A percentile compares a stretch with the other conserved stretches of the same genome.
phyloP scores from a whole-genome alignment of 176 grass and related monocot genomes.

The Lolium multiflorum region DNA sequence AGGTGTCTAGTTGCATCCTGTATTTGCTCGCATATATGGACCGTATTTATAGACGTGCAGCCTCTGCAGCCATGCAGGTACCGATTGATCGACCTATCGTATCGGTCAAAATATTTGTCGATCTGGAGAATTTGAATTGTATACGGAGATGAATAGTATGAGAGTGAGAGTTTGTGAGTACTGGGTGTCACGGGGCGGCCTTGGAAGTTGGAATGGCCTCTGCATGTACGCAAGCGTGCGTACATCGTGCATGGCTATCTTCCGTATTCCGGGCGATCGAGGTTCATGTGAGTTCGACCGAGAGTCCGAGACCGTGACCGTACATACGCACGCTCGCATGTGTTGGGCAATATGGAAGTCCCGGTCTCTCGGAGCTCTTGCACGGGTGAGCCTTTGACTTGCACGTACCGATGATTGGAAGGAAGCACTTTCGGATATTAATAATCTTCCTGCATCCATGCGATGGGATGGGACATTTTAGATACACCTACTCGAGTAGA shows the following conservation, averaged over 20 bases:
- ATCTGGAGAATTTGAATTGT: background rate
- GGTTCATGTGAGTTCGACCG: too few relatives aligned
- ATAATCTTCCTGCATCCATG: background rate
- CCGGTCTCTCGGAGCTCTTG: background rate
- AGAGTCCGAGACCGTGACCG: too few relatives aligned
- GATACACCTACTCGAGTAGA: constrained; percentile 1
- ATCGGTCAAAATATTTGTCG: background rate
- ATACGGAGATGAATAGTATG: too few relatives aligned
- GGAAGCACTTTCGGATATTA: constrained; percentile 7
- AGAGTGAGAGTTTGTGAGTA: too few relatives aligned
- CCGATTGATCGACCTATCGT: background rate
- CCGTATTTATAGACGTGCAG: constrained; percentile 44
- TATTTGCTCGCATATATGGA: background rate
- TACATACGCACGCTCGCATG: too few relatives aligned
- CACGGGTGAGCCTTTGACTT: constrained; percentile 2
- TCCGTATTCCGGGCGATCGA: too few relatives aligned
- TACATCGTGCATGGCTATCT: too few relatives aligned
- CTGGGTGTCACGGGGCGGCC: too few relatives aligned
- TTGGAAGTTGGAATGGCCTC: too few relatives aligned
- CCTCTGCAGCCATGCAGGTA: too few relatives aligned
- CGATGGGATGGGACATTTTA: background rate
- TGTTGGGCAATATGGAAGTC: too few relatives aligned
- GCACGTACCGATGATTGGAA: background rate
- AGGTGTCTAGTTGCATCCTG: background rate
- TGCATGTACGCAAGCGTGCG: too few relatives aligned